A percentile compares a stretch with the other conserved stretches of the same genome.
Evolutionary conservation across 306 rosid genomes (phyloP).

Genomic region (Rosa lucieae): DNA sequence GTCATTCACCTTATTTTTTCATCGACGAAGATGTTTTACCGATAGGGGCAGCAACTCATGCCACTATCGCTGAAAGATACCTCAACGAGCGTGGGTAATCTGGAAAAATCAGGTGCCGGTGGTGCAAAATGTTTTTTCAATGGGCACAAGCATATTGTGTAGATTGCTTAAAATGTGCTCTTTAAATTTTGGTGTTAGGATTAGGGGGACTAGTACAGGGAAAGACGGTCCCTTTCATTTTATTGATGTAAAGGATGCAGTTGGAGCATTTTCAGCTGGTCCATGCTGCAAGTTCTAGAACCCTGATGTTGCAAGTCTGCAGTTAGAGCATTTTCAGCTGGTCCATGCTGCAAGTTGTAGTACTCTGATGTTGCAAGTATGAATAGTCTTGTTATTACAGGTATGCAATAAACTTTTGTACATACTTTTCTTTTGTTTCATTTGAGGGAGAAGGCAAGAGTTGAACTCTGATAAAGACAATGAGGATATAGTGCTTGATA

Average conservation of each 20-base stretch:
- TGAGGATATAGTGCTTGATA: neutral
- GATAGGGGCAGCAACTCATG: slow-evolving; percentile 75
- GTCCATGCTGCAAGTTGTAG: neutral
- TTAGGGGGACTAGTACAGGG: neutral
- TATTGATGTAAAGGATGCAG: neutral
- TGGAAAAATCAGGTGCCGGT: neutral
- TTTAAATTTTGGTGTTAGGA: slow-evolving; percentile 5
- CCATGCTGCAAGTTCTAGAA: neutral
- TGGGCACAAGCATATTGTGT: neutral
- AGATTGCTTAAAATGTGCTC: neutral
- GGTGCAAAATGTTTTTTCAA: neutral
- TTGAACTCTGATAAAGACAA: neutral
- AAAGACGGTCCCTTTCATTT: neutral
- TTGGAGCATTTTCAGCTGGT: neutral
- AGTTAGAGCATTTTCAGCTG: neutral
- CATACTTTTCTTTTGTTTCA: neutral
- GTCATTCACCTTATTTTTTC: slow-evolving; percentile 89
- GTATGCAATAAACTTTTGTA: neutral
- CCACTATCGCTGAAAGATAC: slow-evolving; percentile 88
- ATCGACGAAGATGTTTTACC: slow-evolving; percentile 86
- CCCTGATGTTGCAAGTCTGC: no score
- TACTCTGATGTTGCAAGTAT: neutral
- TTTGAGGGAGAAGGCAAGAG: neutral
- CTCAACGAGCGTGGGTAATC: slow-evolving; percentile 52
- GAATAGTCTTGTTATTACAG: neutral